Conservation (phyloP, 495 filamentous ascomycete species). For the Neurospora pannonica region DNA sequence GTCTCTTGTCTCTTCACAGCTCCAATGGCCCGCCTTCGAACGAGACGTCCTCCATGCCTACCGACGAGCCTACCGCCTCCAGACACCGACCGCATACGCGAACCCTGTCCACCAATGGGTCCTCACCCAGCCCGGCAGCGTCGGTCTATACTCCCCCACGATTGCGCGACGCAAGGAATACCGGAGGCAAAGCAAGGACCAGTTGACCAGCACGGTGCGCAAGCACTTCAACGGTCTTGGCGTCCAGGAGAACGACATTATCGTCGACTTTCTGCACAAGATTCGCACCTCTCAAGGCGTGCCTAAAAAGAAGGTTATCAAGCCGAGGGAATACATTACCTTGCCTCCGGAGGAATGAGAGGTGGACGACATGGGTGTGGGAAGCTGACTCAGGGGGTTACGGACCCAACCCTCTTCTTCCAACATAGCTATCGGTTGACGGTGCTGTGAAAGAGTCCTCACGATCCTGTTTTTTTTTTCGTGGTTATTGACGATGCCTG, state of each 20-base stretch:
- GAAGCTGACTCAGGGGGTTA: background rate
- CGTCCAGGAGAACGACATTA: conserved; percentile 77
- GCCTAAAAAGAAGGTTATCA: conserved; percentile 15
- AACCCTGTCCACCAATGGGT: conserved; percentile 63
- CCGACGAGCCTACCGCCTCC: conserved; percentile 65
- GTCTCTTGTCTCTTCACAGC: conserved; percentile 33
- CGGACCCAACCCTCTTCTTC: background rate
- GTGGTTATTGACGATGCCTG: background rate
- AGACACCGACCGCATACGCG: conserved; percentile 59
- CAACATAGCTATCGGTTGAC: background rate
- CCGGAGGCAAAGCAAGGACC: conserved; percentile 61
- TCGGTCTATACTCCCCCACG: conserved; percentile 65
- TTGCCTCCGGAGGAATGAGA: background rate
- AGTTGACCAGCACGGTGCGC: conserved; percentile 70
- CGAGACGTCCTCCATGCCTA: conserved; percentile 68
- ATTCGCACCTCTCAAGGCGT: conserved; percentile 39
- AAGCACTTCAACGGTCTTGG: conserved; percentile 86
- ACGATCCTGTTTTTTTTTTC: background rate
- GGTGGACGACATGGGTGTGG: background rate
- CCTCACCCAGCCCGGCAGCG: conserved; percentile 53
- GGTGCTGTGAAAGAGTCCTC: background rate
- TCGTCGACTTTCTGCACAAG: conserved; percentile 81
- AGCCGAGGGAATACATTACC: background rate
- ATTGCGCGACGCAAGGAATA: conserved; percentile 54
- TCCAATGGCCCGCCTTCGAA: conserved; percentile 68